Evolutionary conservation across 1,284 basidiomycete species (phyloP).

Genomic region (Leucoagaricus sp.): DNA sequence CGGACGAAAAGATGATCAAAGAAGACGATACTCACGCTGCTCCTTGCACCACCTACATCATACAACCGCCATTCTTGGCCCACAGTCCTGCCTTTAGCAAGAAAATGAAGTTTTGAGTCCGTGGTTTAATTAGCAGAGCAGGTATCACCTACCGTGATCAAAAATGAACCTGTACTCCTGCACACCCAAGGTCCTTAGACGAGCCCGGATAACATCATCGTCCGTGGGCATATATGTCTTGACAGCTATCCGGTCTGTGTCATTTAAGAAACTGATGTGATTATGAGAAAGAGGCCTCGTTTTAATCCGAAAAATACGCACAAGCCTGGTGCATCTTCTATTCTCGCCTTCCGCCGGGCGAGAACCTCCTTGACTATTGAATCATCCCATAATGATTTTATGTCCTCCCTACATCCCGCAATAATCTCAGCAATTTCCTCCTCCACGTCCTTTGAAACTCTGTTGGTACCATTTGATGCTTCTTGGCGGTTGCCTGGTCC

Average conservation of each 20-base stretch:
- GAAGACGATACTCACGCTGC: conserved; percentile 46
- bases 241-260: conserved; percentile 63
- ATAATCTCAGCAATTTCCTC: conserved; percentile 60
- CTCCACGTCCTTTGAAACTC: conserved; percentile 36
- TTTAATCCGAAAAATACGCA: conserved; percentile 36
- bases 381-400: conserved; percentile 67
- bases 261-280: conserved; percentile 52
- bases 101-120: conserved; percentile 10
- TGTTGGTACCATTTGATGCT: conserved; percentile 14
- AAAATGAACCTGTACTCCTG: conserved; percentile 72
- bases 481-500: conserved; percentile 9
- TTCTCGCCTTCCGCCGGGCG: conserved; percentile 44
- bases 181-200: conserved; percentile 69
- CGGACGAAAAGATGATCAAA: conserved; percentile 12
- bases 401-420: conserved; percentile 61
- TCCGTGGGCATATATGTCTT: conserved; percentile 66
- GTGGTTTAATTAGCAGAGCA: background rate
- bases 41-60: conserved; percentile 73
- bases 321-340: conserved; percentile 73
- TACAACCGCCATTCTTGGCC: conserved; percentile 68
- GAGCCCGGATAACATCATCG: conserved; percentile 70
- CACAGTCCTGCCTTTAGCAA: conserved; percentile 43
- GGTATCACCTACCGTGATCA: conserved; percentile 54
- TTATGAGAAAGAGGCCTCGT: background rate
- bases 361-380: conserved; percentile 56